Evolutionary conservation across 129 eudicot genomes (phyloP).

Genomic region (Scalesia atractyloides): DNA sequence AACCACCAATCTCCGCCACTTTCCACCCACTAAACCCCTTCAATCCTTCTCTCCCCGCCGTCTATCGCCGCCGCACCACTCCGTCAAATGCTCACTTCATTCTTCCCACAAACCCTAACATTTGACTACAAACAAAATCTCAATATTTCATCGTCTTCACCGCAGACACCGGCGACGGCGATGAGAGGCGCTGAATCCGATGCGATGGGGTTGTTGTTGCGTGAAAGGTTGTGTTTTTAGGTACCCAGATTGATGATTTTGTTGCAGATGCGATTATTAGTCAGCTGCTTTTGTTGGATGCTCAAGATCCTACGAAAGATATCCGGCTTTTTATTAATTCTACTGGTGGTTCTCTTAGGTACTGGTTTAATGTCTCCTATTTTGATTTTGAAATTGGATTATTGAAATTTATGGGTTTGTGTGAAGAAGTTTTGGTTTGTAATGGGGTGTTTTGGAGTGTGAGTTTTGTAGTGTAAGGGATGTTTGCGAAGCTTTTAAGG

Average conservation of each 20-base stretch:
- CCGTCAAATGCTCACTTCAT: slow-evolving; percentile 41
- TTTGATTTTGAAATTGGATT: background rate
- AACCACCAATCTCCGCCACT: slow-evolving; percentile 34
- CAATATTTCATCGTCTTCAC: slow-evolving; percentile 37
- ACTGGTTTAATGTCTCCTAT: background rate
- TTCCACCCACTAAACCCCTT: slow-evolving; percentile 27
- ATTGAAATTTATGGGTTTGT: no score
- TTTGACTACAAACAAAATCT: slow-evolving; percentile 16
- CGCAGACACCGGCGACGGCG: slow-evolving; percentile 66
- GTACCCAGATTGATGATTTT: slow-evolving; percentile 73
- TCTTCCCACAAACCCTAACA: slow-evolving; percentile 33
- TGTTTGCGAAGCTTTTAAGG: no score
- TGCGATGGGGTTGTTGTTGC: slow-evolving; percentile 76
- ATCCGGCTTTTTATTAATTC: slow-evolving; percentile 85
- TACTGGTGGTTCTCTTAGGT: slow-evolving; percentile 87
- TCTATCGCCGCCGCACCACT: slow-evolving; percentile 1
- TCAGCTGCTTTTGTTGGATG: slow-evolving; percentile 88
- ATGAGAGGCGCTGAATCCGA: slow-evolving; percentile 73
- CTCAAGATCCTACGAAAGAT: slow-evolving; percentile 75
- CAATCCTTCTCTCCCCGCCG: slow-evolving; percentile 31
- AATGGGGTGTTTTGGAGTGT: background rate
- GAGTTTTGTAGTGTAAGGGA: background rate
- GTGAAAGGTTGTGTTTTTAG: slow-evolving; percentile 82
- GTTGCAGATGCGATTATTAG: slow-evolving; percentile 89
- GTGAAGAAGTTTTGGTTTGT: no score